These are phyloP conservation scores for Candida pini DNA, from an alignment of 805 yeast species.

Conservation along the genomic window DNA sequence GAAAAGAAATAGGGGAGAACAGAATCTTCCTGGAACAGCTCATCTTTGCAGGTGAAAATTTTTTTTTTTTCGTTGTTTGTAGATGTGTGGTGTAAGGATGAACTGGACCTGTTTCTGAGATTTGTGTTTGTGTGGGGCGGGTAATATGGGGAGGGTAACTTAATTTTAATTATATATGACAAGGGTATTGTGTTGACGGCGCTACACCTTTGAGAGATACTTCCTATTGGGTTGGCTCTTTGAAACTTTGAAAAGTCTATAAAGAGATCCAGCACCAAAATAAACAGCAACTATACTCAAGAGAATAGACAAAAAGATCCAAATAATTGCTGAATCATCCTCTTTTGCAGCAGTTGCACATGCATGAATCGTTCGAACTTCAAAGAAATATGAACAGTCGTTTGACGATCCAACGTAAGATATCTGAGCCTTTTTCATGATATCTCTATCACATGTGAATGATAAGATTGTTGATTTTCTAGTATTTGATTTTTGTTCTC, in stretches of 20 bases:
- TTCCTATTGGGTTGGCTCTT: no score
- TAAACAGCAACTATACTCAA: slow-evolving; percentile 37
- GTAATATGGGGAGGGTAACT: no score
- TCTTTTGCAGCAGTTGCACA: slow-evolving; percentile 73
- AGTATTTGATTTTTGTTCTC: slow-evolving; percentile 44
- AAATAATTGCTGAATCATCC: slow-evolving; percentile 58
- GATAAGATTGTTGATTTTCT: slow-evolving; percentile 62
- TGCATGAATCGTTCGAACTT: slow-evolving; percentile 78
- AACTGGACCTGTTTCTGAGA: no score
- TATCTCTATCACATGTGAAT: slow-evolving; percentile 76
- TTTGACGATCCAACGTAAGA: slow-evolving; percentile 66
- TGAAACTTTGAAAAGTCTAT: slow-evolving; percentile 26
- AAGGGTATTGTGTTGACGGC: no score
- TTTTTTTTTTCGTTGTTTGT: no score
- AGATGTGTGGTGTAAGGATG: no score
- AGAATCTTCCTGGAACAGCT: not conserved
- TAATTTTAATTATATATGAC: no score
- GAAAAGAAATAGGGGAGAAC: not conserved
- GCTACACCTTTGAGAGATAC: no score
- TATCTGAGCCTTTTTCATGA: slow-evolving; percentile 56
- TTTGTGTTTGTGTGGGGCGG: no score
- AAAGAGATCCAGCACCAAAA: slow-evolving; percentile 37
- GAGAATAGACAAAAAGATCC: slow-evolving; percentile 54
- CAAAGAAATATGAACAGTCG: slow-evolving; percentile 80
- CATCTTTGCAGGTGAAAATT: no score